Percentiles rank a stretch among this genome's conserved stretches.
phyloP scores from a whole-genome alignment of 1,139 yeast genomes.

The Protomyces macrosporus region DNA sequence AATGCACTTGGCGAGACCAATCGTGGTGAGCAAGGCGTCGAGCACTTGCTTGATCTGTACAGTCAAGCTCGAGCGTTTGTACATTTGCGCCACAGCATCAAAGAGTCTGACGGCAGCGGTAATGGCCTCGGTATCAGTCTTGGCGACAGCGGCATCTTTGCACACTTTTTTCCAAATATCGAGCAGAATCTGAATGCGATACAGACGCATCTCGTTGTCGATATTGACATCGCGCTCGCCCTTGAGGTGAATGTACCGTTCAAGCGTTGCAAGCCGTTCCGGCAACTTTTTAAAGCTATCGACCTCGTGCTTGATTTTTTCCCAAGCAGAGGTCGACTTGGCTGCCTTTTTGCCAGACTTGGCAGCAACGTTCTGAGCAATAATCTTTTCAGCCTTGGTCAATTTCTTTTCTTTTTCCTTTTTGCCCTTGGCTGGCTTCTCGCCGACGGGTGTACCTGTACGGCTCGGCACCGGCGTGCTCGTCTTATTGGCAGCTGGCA shows the following conservation, averaged over 20 bases:
- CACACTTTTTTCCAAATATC: constrained; percentile 26
- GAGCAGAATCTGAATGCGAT: constrained; percentile 26
- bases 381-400: constrained; percentile 27
- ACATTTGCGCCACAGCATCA: constrained; percentile 20
- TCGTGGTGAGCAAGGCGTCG: constrained; percentile 16
- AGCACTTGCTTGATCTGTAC: constrained; percentile 21
- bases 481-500: background rate
- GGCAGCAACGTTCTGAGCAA: constrained; percentile 24
- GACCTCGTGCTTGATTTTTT: constrained; percentile 22
- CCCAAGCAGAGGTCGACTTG: constrained; percentile 25
- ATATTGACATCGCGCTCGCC: constrained; percentile 24
- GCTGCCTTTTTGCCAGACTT: constrained; percentile 27
- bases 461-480: constrained; percentile 17
- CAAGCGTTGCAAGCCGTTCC: constrained; percentile 19
- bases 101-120: constrained; percentile 23
- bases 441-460: constrained; percentile 14
- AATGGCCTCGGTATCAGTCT: constrained; percentile 19
- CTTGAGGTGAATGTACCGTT: constrained; percentile 11
- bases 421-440: constrained; percentile 12
- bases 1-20: constrained; percentile 24
- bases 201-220: constrained; percentile 27
- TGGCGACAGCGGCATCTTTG: constrained; percentile 20
- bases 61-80: constrained; percentile 18
- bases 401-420: constrained; percentile 25
- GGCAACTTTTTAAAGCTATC: constrained; percentile 23